Evolutionary conservation across 371 early-diverging fungal species (phyloP), one percentile per base, ranked within the genome.

Genomic region (Mucor velutinosus): DNA sequence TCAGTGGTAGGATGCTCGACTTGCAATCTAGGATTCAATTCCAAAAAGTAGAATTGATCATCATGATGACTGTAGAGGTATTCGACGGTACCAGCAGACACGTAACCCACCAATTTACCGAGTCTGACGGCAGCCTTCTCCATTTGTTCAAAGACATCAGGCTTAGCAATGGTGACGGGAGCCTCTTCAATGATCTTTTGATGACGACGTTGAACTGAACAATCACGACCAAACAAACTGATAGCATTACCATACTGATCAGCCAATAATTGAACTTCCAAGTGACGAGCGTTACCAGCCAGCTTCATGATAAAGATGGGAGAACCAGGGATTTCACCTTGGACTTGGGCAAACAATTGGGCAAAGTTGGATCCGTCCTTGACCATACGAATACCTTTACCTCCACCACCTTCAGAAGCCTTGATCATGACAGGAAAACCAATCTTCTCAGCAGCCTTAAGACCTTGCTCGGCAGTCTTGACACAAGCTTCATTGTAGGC

Each of bases 1-100:
- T 99, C 99, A 17, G 99, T 98, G 27, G 96, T 97, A 57, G 99
- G 98, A 86, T 99, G 99, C 87, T 99, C 99, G 29, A 99, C 99
- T 82, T 99, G 99, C 70, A 99, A 81, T 67, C 99, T 87, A 35
- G 99, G 97, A 85, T 99, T 99, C 60, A 99, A 84, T 83, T 99
- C 99, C 65, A 99, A 82, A 81, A 99, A 99, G 84, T 93, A 99
- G 85, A 93, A 97, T 65, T 93, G 81, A 67, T 94, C 91, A 43
- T 91, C 90, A 0, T 87, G 87, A 49, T 93, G 92, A 64, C 92
- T 92, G 84, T 95, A 98, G 33, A 99, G 86, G 71, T 98, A 99
- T 84, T 99, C 99, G 63, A 99, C 97, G 1, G 99, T 99, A 79
- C 98, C 97, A 12, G 98, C 98, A 68, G 93, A 93, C 64, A 93